Evolutionary conservation across 257 asterid species (phyloP), one percentile per base, ranked within the genome.

Genomic region (Solanum habrochaites): DNA sequence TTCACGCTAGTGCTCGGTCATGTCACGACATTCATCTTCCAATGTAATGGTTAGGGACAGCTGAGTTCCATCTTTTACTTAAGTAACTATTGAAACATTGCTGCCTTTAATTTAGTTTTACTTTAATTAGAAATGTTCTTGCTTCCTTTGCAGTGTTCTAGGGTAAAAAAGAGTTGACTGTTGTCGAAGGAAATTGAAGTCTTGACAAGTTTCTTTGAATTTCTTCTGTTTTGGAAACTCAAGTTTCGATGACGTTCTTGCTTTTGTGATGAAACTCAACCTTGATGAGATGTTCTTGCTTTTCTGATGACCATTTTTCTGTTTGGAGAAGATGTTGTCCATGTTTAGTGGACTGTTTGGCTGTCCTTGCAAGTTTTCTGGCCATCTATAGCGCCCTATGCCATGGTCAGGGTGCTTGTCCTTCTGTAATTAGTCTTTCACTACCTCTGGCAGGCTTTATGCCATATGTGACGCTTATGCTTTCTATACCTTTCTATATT

Each of bases 1-100:
- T 93, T 93, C 92, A 94, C 94, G 1, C 94, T 90, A 29, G 95
- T 94, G 70, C 98, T 95, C 35, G 94, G 92, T 77, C 91, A 91
- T 21, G 96, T 94, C 13, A 91, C 94, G 2, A 91, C 95, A 12
- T 92, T 91, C 43, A 90, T 93, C 58, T 91, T 95, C 92, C 96
- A 93, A 90, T 94, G 88, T 90, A 94, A 91, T 43, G 98, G 98
- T 94, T 94, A 89, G 82, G 75, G 69, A 21, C 20, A 81, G 45
- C 21, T 47, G 66, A 45, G 31, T 81, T n/a, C 21, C 67, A 40
- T 27, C 70, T 20, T 49, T 78, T 66, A 39, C 37, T 81, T 73
- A 0, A 29, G 85, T 52, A 8, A 45, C 70, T 77, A 27, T 73
- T 39, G 77, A 56, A 16, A 37, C 29, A 21, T 18, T 31, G n/a